Evolutionary conservation across 345 rosid genomes (phyloP).

Genomic region (Syzygium oleosum): DNA sequence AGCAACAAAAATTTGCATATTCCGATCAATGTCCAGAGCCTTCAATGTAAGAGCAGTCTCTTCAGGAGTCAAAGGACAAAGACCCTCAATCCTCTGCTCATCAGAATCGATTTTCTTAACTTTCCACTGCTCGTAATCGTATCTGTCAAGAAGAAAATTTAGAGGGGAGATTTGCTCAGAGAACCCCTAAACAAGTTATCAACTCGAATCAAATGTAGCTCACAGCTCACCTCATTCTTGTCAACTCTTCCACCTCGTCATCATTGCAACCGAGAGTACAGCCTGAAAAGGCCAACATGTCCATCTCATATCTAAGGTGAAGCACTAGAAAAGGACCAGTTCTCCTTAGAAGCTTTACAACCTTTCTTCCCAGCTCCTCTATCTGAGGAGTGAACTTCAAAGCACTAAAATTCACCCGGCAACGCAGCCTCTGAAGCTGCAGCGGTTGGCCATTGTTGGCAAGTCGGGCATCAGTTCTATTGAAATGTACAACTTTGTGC

Average conservation of each 20-base stretch:
- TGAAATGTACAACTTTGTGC: slow-evolving; percentile 79
- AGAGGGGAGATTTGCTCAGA: background rate
- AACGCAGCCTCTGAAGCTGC: slow-evolving; percentile 87
- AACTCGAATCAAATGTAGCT: background rate
- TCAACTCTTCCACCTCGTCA: slow-evolving; percentile 87
- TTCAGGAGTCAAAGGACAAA: slow-evolving; percentile 50
- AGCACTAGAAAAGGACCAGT: slow-evolving; percentile 88
- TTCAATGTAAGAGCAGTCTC: slow-evolving; percentile 34
- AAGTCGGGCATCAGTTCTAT: slow-evolving; percentile 89
- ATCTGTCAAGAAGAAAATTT: slow-evolving; percentile 56
- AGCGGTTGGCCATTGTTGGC: slow-evolving; percentile 69
- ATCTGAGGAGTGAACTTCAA: slow-evolving; percentile 86
- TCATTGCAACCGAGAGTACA: slow-evolving; percentile 86
- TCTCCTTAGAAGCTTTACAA: slow-evolving; percentile 63
- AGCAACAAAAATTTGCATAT: slow-evolving; percentile 37
- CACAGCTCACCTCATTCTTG: slow-evolving; percentile 76
- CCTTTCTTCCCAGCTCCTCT: slow-evolving; percentile 83
- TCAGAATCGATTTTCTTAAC: slow-evolving; percentile 35
- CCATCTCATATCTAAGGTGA: slow-evolving; percentile 99
- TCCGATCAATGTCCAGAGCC: slow-evolving; percentile 29
- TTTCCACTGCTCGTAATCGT: slow-evolving; percentile 45
- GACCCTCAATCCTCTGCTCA: slow-evolving; percentile 31
- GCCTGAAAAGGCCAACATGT: slow-evolving; percentile 98
- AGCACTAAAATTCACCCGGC: slow-evolving; percentile 84
- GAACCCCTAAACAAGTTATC: background rate